Evolutionary conservation across 2,329 filamentous ascomycete species (phyloP), one percentile per base, ranked within the genome.

Genomic region (Bipolaris oryzae): DNA sequence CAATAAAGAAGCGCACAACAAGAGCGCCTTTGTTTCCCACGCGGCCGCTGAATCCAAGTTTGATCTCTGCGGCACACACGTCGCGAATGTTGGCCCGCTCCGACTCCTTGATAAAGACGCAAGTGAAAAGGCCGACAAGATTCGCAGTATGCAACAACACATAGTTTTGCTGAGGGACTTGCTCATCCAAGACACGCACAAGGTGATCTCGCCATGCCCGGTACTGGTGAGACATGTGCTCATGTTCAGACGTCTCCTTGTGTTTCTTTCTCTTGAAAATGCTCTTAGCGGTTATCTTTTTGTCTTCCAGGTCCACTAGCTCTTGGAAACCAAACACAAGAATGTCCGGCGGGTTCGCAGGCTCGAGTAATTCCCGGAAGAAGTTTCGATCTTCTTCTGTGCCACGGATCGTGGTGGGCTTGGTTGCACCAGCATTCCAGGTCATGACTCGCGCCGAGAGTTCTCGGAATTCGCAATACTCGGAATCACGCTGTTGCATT

Each of bases 1-100:
- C 95, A 2, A 99, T 79, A 68, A 93, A 84, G 77, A 99, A 96
- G n/a, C 95, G 90, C 37, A 97, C 84, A 34, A 96, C 84, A 34
- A 98, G 85, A 18, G 93, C 95, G 60, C 95, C 95, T 80, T 99
- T 99, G 79, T 99, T 99, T 28, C 95, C 95, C 72, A 98, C 92
- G 61, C 94, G 80, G 16, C 95, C 95, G 47, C 93, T 94, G 90
- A 99, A 95, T 51, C 95, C 95, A 56, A 95, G 89, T 77, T 99
- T 99, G 62, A 99, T 88, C 72, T 97, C 92, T 5, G 90, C 87
- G 9, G 86, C 89, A 65, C 86, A 87, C 23, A 98, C 80, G 64
- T 92, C 89, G 55, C 86, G 87, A 64, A 99, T 90, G 28, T 90
- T 87, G 59, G 85, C 83, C 38, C 90, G 86, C 59, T 96, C 82